Evolutionary conservation across 768 basidiomycete species (phyloP).

Genomic region (Rhizopogon salebrosus): DNA sequence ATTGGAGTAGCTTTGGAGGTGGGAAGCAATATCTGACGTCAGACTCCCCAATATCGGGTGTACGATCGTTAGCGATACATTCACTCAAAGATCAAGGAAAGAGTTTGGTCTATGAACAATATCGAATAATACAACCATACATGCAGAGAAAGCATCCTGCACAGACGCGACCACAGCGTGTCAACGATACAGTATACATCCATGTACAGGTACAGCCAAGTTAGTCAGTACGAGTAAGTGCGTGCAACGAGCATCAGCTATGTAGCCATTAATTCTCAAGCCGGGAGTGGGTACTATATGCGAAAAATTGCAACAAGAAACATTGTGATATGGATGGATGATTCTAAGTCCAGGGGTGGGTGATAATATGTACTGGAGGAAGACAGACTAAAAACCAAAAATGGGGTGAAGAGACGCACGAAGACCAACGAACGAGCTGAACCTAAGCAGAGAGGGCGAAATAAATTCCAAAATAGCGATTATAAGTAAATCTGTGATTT

Average conservation of each 20-base stretch:
- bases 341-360: constrained; percentile 17
- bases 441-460: constrained; percentile 16
- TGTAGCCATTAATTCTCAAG: constrained; percentile 19
- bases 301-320: background rate
- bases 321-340: constrained; percentile 3
- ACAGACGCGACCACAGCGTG: constrained; percentile 4
- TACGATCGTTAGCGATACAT: too few species aligned
- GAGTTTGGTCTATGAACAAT: too few species aligned
- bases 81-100: too few species aligned
- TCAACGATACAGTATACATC: background rate
- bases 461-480: constrained; percentile 24
- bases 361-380: constrained; percentile 19
- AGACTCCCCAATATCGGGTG: too few species aligned
- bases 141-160: constrained; percentile 1
- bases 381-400: background rate
- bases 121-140: background rate
- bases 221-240: constrained; percentile 4
- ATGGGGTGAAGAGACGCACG: background rate
- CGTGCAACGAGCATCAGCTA: constrained; percentile 7
- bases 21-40: background rate
- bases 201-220: constrained; percentile 5
- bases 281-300: constrained; percentile 17
- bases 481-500: constrained; percentile 20
- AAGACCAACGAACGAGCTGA: background rate
- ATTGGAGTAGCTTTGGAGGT: background rate